Evolutionary conservation across 306 rosid genomes (phyloP), one percentile per base, ranked within the genome.

Genomic region (Casuarina cunninghamiana): DNA sequence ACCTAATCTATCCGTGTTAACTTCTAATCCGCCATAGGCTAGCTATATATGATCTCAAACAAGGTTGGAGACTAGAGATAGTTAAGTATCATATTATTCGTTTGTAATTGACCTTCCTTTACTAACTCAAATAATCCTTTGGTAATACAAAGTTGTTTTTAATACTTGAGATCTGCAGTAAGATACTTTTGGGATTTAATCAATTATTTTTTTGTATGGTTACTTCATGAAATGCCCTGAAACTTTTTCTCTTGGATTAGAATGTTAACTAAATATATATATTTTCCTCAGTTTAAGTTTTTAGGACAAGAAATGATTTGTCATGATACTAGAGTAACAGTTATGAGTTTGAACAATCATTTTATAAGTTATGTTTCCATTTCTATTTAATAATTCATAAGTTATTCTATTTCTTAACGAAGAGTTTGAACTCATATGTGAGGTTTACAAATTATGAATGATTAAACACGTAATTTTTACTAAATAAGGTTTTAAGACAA

Each of bases 21-120:
- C 49, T 2, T 66, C 41, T 66, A 15, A 15, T 66, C 8, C 41
- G 26, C 41, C 6, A 66, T 66, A 41, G 50, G 50, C 15, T 66
- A 66, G 35, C 71, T 41, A 73, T 63, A 53, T 50, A 17, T 72
- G 55, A 57, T 19, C 43, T 76, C 53, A 74, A 38, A n/a, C 49
- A 41, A 41, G 71, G 42, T 10, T 60, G 9, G 7, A 17, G 35
- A 66, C 32, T 6, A 16, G 2, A 26, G 41, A 41, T 66, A 39
- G 1, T 21, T 39, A 41, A 6, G 41, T 66, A 5, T 42, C 50
- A 57, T 57, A 57, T 26, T 19, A 57, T 6, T 57, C 12, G 17
- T 68, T n/a, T 77, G 61, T 53, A 57, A 71, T 45, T 58, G 10
- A 67, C 80, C 62, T 76, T 66, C 74, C 44, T 68, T 74, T 69